Conservation (phyloP, 225 moss, liverwort and hornwort genomes). For the Asterella californica region DNA sequence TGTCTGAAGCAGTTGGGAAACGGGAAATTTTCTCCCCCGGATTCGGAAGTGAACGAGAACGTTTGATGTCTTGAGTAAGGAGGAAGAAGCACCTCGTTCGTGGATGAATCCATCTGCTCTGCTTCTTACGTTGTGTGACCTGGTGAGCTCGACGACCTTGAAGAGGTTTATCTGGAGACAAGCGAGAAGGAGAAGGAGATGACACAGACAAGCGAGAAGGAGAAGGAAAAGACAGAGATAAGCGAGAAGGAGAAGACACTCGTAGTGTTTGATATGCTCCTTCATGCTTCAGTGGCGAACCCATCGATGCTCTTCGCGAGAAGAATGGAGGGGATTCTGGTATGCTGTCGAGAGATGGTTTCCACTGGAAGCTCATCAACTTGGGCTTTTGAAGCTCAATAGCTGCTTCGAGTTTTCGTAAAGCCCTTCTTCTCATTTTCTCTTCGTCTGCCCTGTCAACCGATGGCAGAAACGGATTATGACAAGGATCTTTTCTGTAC, state of each 20-base stretch:
- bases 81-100: not conserved
- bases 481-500: not conserved
- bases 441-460: not conserved
- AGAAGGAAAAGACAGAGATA: not conserved
- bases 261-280: not conserved
- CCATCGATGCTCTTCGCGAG: not conserved
- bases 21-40: not conserved
- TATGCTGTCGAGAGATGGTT: constrained; percentile 8
- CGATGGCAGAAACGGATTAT: not conserved
- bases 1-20: not conserved
- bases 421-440: not conserved
- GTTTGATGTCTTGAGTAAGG: not conserved
- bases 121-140: not conserved
- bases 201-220: not conserved
- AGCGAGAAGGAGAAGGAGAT: not conserved
- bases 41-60: not conserved
- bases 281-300: not conserved
- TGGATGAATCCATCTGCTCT: not conserved
- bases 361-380: not conserved
- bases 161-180: not conserved
- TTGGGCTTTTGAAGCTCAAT: constrained; percentile 5
- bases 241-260: not conserved
- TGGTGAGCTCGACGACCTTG: not conserved
- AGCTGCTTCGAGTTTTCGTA: not conserved
- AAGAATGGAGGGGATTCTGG: not conserved